Evolutionary conservation across 768 basidiomycete genomes (phyloP).

Genomic region (Boletus reticulatus): DNA sequence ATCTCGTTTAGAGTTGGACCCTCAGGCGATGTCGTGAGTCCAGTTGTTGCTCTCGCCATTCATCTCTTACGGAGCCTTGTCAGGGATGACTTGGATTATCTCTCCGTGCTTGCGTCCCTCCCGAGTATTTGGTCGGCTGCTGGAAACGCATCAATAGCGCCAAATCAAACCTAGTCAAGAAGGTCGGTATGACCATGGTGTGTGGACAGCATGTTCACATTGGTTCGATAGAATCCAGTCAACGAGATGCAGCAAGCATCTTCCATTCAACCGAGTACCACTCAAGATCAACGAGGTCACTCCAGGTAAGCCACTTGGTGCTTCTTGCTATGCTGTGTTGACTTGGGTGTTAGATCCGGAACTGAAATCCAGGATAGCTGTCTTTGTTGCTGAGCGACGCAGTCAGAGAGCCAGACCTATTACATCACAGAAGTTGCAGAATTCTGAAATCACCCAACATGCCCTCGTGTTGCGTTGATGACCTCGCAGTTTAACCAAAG

Average conservation of each 20-base stretch:
- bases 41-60: constrained; percentile 1
- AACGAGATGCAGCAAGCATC: constrained; percentile 59
- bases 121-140: constrained; percentile 89
- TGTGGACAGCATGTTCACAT: constrained; percentile 35
- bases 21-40: constrained; percentile 66
- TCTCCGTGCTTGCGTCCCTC: constrained; percentile 71
- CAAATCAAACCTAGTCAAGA: constrained; percentile 55
- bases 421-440: too few species aligned
- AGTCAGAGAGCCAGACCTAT: constrained; percentile 30
- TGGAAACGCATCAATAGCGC: constrained; percentile 84
- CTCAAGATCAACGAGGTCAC: constrained; percentile 76
- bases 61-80: background rate
- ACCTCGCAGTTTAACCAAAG: too few species aligned
- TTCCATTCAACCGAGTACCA: constrained; percentile 89
- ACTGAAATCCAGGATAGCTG: constrained; percentile 71
- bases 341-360: constrained; percentile 49
- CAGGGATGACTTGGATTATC: constrained; percentile 75
- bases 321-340: background rate
- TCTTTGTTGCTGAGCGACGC: constrained; percentile 61
- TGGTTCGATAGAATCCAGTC: constrained; percentile 45
- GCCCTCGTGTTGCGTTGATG: too few species aligned
- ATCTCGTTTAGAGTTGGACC: constrained; percentile 77
- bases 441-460: too few species aligned
- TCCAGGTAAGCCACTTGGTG: constrained; percentile 51
- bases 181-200: constrained; percentile 38